Percentiles rank a stretch among this genome's conserved stretches.
These are phyloP conservation scores for Nematocida parisii DNA, from an alignment of 371 early-diverging fungal species.

Conservation along the genomic window DNA sequence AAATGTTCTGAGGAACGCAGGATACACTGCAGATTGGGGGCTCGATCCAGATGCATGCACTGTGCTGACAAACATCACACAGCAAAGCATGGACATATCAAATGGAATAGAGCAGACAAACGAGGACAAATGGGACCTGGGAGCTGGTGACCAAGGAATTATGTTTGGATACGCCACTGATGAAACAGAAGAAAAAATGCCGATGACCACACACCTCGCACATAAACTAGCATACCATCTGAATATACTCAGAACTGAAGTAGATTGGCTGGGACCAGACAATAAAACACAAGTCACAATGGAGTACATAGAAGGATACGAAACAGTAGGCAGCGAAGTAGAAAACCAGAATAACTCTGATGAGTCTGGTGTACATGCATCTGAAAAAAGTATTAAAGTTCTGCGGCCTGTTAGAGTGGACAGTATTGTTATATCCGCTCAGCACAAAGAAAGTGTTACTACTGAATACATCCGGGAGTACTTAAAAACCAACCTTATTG, in stretches of 20 bases:
- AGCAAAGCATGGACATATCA: constrained; percentile 96
- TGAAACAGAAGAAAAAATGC: constrained; percentile 98
- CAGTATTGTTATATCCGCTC: constrained; percentile 93
- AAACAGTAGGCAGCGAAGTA: constrained; percentile 70
- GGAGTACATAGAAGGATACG: constrained; percentile 79
- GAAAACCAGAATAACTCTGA: not conserved
- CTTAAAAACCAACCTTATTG: constrained; percentile 84
- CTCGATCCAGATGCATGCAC: constrained; percentile 92
- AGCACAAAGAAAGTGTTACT: constrained; percentile 83
- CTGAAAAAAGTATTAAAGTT: constrained; percentile 71
- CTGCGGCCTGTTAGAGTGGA: constrained; percentile 88
- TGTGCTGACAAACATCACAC: constrained; percentile 92
- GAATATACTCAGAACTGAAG: constrained; percentile 85
- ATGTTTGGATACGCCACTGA: constrained; percentile 94
- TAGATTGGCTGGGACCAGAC: constrained; percentile 91
- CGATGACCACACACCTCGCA: constrained; percentile 84
- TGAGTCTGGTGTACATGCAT: no score
- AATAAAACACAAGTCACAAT: constrained; percentile 98
- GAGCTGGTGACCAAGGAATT: constrained; percentile 73
- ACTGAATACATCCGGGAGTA: constrained; percentile 79
- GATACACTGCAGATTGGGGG: constrained; percentile 83
- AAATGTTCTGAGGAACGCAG: constrained; percentile 89
- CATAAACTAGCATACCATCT: constrained; percentile 92
- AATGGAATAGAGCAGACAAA: constrained; percentile 91
- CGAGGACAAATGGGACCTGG: constrained; percentile 50